Conservation (phyloP, 2,329 filamentous ascomycete genomes). For the Fusarium keratoplasticum region DNA sequence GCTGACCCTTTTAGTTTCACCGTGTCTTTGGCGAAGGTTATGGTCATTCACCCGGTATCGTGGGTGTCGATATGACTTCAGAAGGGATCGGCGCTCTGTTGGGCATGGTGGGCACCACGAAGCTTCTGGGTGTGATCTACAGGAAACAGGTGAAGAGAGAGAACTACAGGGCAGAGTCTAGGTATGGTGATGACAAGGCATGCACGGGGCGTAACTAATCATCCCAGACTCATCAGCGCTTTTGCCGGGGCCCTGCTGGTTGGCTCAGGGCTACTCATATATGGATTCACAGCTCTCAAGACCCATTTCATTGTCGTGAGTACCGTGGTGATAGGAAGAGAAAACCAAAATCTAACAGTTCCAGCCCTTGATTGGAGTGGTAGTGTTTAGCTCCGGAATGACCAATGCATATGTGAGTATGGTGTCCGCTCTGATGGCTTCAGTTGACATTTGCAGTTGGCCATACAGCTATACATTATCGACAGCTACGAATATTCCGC, state of each 20-base stretch:
- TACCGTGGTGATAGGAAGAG: rapidly evolving
- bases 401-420: neutral
- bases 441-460: neutral
- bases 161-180: neutral
- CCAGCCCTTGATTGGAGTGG: neutral
- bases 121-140: neutral
- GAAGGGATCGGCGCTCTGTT: neutral
- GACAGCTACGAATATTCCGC: neutral
- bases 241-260: neutral
- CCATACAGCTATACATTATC: neutral
- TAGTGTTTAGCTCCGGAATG: neutral
- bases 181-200: neutral
- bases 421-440: neutral
- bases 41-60: neutral
- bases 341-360: neutral
- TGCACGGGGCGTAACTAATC: neutral
- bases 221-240: neutral
- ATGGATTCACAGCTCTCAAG: neutral
- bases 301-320: neutral
- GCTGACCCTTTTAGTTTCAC: neutral
- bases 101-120: neutral
- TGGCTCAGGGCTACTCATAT: neutral
- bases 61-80: neutral
- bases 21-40: neutral
- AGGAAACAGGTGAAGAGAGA: neutral